Percentiles rank a stretch among this genome's conserved stretches.
Conservation (phyloP, 805 yeast species). For the Sugiyamaella lignohabitans region DNA sequence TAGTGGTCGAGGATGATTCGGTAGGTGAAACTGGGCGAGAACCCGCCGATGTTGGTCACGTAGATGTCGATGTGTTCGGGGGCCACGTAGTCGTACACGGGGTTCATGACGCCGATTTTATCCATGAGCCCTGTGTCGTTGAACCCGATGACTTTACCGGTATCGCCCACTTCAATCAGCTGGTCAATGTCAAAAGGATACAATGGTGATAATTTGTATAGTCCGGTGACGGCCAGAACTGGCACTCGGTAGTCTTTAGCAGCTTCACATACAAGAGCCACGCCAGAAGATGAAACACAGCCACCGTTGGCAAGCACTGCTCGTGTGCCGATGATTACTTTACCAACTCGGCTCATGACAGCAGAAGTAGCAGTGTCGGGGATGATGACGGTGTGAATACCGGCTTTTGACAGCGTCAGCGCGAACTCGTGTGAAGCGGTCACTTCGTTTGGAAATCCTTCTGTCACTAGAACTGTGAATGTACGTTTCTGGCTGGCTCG, state of each 20-base stretch:
- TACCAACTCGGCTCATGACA: constrained; percentile 95
- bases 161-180: constrained; percentile 84
- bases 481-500: constrained; percentile 85
- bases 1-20: constrained; percentile 93
- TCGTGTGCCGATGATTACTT: constrained; percentile 86
- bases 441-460: constrained; percentile 86
- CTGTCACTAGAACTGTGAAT: constrained; percentile 84
- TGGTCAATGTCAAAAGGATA: constrained; percentile 86
- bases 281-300: constrained; percentile 82
- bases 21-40: constrained; percentile 91
- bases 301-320: constrained; percentile 97
- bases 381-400: constrained; percentile 81
- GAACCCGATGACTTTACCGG: constrained; percentile 80
- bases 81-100: constrained; percentile 81
- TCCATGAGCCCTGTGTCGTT: constrained; percentile 64
- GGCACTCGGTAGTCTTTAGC: constrained; percentile 96
- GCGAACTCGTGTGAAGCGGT: constrained; percentile 72
- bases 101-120: constrained; percentile 76
- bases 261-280: constrained; percentile 87
- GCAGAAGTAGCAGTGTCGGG: constrained; percentile 94
- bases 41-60: constrained; percentile 93
- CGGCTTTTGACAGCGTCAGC: constrained; percentile 68
- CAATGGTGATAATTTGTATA: constrained; percentile 85
- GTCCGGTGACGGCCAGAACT: constrained; percentile 89
- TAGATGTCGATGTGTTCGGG: constrained; percentile 93